Conservation (phyloP, 305 asterid genomes). For the Andrographis paniculata region DNA sequence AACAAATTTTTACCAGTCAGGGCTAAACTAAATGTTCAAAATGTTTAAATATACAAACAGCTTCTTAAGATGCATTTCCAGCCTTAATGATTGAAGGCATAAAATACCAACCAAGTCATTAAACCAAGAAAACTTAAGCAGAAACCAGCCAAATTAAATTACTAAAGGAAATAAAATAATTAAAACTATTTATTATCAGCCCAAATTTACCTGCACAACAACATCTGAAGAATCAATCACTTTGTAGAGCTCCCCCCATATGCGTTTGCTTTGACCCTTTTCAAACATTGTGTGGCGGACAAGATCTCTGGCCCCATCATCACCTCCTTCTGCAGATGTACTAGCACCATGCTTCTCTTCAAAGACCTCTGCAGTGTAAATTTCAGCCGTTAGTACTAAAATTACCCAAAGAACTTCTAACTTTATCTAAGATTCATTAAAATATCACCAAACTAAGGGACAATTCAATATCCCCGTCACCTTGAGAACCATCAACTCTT, state of each 20-base stretch:
- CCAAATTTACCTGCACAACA: conserved; percentile 63
- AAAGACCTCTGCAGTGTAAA: conserved; percentile 44
- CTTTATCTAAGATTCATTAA: no score
- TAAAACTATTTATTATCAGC: neutral
- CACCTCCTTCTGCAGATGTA: conserved; percentile 55
- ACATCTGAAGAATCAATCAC: conserved; percentile 96
- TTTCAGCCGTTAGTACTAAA: conserved; percentile 9
- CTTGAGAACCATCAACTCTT: conserved; percentile 88
- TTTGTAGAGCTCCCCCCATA: conserved; percentile 99
- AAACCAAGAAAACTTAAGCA: neutral
- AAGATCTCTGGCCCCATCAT: conserved; percentile 79
- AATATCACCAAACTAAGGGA: no score
- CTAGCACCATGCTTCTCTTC: conserved; percentile 64
- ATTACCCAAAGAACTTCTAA: conserved; percentile 5
- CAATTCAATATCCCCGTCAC: conserved; percentile 22
- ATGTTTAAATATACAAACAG: no score
- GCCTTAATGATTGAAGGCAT: no score
- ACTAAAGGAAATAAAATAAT: neutral
- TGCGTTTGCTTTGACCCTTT: conserved; percentile 96
- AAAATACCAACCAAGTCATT: no score
- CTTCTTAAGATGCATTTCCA: no score
- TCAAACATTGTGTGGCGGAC: conserved; percentile 95
- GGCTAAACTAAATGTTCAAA: no score
- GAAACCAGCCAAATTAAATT: neutral
- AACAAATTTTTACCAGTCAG: neutral